These are phyloP conservation scores for Herpetomonas tarakana DNA, from an alignment of 208 protist species.

Conservation along the genomic window DNA sequence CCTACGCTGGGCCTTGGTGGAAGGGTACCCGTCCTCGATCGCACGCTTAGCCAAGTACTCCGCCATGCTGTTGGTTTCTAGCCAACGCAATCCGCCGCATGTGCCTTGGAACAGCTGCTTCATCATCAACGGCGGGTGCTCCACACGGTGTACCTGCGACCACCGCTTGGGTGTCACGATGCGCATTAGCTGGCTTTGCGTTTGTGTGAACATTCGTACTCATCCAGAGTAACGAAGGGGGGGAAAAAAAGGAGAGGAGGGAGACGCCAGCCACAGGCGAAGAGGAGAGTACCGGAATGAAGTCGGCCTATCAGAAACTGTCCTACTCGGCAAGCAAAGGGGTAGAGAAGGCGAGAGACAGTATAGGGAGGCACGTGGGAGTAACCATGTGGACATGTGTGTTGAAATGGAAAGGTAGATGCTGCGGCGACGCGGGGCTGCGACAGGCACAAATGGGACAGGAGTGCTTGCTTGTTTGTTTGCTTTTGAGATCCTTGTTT, in stretches of 20 bases:
- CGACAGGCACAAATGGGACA: too few species aligned
- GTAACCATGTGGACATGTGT: too few species aligned
- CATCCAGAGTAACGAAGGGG: conserved; percentile 2
- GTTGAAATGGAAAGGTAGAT: too few species aligned
- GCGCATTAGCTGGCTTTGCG: conserved; percentile 38
- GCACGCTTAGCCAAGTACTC: conserved; percentile 70
- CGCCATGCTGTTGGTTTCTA: conserved; percentile 62
- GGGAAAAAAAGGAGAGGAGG: conserved; percentile 3
- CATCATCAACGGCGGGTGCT: conserved; percentile 89
- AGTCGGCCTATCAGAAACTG: too few species aligned
- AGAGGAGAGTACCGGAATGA: too few species aligned
- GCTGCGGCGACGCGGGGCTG: too few species aligned
- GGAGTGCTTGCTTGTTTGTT: too few species aligned
- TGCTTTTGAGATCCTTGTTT: too few species aligned
- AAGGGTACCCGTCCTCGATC: conserved; percentile 63
- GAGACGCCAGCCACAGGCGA: background rate
- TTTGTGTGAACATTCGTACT: too few species aligned
- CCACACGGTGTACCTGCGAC: conserved; percentile 58
- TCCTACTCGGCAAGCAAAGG: too few species aligned
- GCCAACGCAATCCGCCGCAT: conserved; percentile 74
- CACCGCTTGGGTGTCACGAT: conserved; percentile 69
- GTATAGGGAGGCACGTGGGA: too few species aligned
- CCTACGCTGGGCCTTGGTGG: conserved; percentile 29
- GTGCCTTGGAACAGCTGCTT: conserved; percentile 77
- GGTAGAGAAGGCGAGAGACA: too few species aligned